Base-by-base conservation (phyloP, 106 monocot genomes). In the Phalaenopsis aphrodite region DNA sequence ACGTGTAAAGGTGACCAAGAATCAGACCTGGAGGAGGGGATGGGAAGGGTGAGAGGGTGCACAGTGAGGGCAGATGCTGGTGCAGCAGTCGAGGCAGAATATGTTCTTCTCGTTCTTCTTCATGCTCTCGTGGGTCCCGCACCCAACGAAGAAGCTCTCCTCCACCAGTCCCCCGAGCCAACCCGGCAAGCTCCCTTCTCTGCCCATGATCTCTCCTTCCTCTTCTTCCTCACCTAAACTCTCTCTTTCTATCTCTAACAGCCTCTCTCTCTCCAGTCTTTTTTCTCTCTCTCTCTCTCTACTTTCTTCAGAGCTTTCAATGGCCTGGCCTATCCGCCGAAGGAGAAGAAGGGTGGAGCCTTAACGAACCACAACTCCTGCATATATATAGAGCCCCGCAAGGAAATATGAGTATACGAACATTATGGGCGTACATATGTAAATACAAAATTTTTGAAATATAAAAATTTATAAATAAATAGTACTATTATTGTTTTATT, bases 91-190 rank as follows among this genome's bases (percentile, higher is more conserved):
- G 55, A 90, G 85, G 78, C 90, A 90, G 90, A 87, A 90, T 75
- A 90, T 90, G 87, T 90, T 90, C 87, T 90, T 90, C 90, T 90
- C 90, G 79, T 90, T 90, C 85, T 90, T 90, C 87, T 81, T 87
- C 82, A 78, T 75, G 81, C 73, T 79, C 71, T 80, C 85, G 58
- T 90, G 90, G 76, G 78, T 17, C 57, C 55, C 79, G 55, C 90
- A 90, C 16, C 83, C 81, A 17, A 79, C 83, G 69, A 90, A 90
- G 87, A 90, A 90, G 87, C 84, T 87, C 80, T 80, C 90, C 78
- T 65, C 78, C 48, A 90, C 83, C 76, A 90, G 79, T 18, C 85
- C 90, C 2, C 77, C 90, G 4, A 90, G 81, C 90, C 90, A 90
- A 42, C 85, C 87, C 37, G 87, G 90, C 75, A 82, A 56, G 49